phyloP scores from a whole-genome alignment of 441 rosid genomes.

The Bocquillonia castaneifolia region DNA sequence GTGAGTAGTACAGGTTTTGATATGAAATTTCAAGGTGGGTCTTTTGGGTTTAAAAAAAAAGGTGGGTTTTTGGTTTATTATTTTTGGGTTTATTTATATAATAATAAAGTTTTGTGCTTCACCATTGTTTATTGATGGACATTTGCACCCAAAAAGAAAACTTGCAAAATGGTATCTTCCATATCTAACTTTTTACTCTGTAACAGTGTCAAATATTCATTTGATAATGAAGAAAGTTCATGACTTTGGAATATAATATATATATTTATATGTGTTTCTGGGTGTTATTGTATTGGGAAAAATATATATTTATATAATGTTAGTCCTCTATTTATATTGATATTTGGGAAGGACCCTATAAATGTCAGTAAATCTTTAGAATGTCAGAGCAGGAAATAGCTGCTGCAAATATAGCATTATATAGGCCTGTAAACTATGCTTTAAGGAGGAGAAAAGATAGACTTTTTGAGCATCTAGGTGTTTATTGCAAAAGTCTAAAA shows the following conservation, averaged over 20 bases:
- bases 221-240: constrained; percentile 10
- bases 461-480: constrained; percentile 23
- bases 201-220: constrained; percentile 29
- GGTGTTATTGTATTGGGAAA: not conserved
- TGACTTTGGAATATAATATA: constrained; percentile 18
- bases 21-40: constrained; percentile 38
- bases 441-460: not conserved
- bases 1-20: constrained; percentile 23
- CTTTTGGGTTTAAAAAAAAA: constrained; percentile 37
- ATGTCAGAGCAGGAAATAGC: constrained; percentile 22
- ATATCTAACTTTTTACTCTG: constrained; percentile 19
- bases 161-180: constrained; percentile 23
- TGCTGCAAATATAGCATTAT: constrained; percentile 21
- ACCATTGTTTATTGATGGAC: constrained; percentile 22
- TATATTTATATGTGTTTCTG: not conserved
- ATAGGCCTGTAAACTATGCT: constrained; percentile 34
- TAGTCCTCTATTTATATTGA: not conserved
- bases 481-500: constrained; percentile 29
- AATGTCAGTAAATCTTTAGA: constrained; percentile 25
- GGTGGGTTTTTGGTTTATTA: constrained; percentile 28
- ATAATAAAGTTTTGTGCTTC: not conserved
- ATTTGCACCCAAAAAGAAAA: constrained; percentile 5
- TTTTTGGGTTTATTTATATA: constrained; percentile 12
- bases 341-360: constrained; percentile 12
- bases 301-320: not conserved